Percentiles rank a stretch among this genome's conserved stretches.
These are phyloP conservation scores for Phytophthora litchii DNA, from an alignment of 352 stramenopile species.

Conservation along the genomic window DNA sequence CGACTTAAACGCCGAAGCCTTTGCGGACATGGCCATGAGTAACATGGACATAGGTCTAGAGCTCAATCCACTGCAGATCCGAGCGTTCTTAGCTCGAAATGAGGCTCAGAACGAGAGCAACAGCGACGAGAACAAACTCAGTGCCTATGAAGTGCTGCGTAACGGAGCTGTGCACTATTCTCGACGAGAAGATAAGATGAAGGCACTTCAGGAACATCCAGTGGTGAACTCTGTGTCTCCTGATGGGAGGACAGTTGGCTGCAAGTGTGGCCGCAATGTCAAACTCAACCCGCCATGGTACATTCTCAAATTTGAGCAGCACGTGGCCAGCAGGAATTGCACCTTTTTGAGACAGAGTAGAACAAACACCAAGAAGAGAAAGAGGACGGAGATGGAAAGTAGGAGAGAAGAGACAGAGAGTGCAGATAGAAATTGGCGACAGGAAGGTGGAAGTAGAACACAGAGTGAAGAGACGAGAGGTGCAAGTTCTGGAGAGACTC, in stretches of 20 bases:
- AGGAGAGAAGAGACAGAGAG: background rate
- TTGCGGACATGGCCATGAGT: constrained; percentile 64
- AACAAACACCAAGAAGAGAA: constrained; percentile 23
- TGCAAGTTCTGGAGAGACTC: background rate
- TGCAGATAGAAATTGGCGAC: background rate
- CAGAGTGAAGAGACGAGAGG: background rate
- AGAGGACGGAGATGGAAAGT: constrained; percentile 5
- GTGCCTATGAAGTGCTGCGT: constrained; percentile 37
- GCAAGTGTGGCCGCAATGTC: constrained; percentile 75
- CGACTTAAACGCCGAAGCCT: constrained; percentile 55
- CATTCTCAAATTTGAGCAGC: constrained; percentile 87
- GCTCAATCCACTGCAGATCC: constrained; percentile 61
- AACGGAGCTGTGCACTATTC: constrained; percentile 49
- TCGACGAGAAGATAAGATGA: constrained; percentile 69
- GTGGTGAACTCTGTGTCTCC: constrained; percentile 47
- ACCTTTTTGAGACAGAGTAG: constrained; percentile 58
- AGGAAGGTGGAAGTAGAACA: background rate
- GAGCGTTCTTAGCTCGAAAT: constrained; percentile 49
- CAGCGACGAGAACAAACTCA: constrained; percentile 7
- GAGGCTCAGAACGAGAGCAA: constrained; percentile 22
- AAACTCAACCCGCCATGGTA: constrained; percentile 85
- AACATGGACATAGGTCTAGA: constrained; percentile 67
- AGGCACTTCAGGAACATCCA: constrained; percentile 58
- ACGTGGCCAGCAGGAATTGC: constrained; percentile 84
- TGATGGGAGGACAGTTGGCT: constrained; percentile 64